Conservation (phyloP, 2,329 filamentous ascomycete genomes). For the Beauveria sp. region DNA sequence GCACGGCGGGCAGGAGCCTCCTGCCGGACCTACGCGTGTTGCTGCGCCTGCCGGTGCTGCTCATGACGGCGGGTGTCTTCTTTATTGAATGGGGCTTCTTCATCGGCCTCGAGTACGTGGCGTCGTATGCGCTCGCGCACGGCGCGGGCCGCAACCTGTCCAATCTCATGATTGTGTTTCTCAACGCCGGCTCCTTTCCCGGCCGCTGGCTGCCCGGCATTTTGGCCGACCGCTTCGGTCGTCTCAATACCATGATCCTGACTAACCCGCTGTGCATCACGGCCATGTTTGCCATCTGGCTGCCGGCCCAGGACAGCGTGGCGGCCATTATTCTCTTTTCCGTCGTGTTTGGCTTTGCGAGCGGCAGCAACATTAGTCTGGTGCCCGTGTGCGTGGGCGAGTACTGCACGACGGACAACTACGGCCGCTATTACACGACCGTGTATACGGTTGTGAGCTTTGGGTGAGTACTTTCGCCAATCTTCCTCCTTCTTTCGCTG, state of each 20-base stretch:
- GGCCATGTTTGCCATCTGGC: constrained; percentile 55
- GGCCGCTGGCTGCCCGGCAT: constrained; percentile 49
- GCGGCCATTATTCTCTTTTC: constrained; percentile 32
- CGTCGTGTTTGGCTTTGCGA: constrained; percentile 50
- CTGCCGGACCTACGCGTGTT: constrained; percentile 53
- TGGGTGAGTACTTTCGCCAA: constrained; percentile 33
- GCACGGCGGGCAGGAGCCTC: constrained; percentile 27
- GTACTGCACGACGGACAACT: constrained; percentile 58
- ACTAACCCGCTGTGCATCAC: constrained; percentile 39
- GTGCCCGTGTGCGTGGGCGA: constrained; percentile 65
- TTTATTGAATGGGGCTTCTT: constrained; percentile 37
- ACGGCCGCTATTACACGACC: constrained; percentile 61
- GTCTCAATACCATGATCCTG: constrained; percentile 52
- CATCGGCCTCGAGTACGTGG: constrained; percentile 51
- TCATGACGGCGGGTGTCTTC: constrained; percentile 17
- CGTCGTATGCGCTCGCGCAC: constrained; percentile 48
- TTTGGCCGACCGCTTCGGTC: constrained; percentile 46
- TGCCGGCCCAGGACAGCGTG: constrained; percentile 38
- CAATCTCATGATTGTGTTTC: constrained; percentile 57
- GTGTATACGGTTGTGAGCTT: constrained; percentile 63
- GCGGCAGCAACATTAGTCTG: constrained; percentile 59
- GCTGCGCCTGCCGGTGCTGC: constrained; percentile 39
- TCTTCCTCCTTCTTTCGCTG: neutral
- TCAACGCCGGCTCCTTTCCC: constrained; percentile 59
- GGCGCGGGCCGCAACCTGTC: constrained; percentile 46